These are phyloP conservation scores for Symbiodinium natans DNA, from an alignment of 73 alveolate genomes.

Conservation along the genomic window DNA sequence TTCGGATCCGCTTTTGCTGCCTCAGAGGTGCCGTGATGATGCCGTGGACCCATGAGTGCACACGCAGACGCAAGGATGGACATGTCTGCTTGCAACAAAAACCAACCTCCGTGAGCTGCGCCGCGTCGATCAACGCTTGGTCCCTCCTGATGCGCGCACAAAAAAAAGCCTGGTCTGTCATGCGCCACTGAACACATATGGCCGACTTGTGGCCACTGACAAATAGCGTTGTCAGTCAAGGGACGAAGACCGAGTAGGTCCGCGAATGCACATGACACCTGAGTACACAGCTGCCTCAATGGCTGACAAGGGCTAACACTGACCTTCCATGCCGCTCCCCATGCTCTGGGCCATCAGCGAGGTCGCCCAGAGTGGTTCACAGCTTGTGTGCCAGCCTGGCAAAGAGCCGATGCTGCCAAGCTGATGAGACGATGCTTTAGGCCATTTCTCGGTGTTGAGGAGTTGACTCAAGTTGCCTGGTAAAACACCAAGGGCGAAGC, in stretches of 20 bases:
- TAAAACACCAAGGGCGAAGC: no score
- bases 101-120: constrained; percentile 2
- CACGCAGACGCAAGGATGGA: no score
- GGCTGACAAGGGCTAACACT: neutral
- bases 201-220: no score
- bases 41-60: no score
- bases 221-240: no score
- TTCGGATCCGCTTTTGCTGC: neutral
- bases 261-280: constrained; percentile 76
- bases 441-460: neutral
- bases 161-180: no score
- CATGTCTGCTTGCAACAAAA: no score
- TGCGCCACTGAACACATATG: no score
- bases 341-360: neutral
- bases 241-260: constrained; percentile 46
- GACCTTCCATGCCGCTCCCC: neutral
- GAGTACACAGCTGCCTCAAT: neutral
- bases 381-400: constrained; percentile 32
- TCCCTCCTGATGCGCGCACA: neutral
- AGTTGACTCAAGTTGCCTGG: no score
- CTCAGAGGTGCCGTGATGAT: neutral
- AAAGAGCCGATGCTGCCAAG: no score
- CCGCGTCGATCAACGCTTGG: neutral
- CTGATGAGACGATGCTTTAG: no score
- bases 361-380: constrained; percentile 77